A percentile compares a stretch with the other conserved stretches of the same genome.
Conservation (phyloP, 106 monocot genomes). For the Agapanthus africanus region DNA sequence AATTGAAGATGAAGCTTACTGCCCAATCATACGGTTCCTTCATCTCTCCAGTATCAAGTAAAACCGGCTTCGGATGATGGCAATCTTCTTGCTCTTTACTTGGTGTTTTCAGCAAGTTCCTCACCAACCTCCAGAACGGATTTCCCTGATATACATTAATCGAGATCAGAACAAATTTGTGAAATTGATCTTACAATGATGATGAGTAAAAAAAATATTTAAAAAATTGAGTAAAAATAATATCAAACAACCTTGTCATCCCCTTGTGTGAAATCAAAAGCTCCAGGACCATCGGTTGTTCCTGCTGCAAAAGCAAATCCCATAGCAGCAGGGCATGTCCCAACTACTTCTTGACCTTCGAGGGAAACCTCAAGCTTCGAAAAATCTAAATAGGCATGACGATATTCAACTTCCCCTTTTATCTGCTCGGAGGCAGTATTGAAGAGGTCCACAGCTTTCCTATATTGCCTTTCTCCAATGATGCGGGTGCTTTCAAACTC, state of each 20-base stretch:
- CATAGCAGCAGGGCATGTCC: constrained; percentile 94
- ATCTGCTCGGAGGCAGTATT: constrained; percentile 54
- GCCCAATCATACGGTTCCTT: constrained; percentile 87
- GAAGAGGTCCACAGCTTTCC: constrained; percentile 77
- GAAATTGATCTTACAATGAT: neutral
- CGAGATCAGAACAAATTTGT: too few species aligned
- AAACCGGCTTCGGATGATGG: constrained; percentile 83
- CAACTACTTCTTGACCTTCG: constrained; percentile 27
- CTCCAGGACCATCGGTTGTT: constrained; percentile 96
- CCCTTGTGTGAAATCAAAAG: constrained; percentile 90
- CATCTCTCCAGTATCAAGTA: constrained; percentile 98
- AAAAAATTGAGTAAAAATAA: too few species aligned
- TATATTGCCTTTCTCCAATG: constrained; percentile 78
- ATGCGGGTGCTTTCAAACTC: constrained; percentile 93
- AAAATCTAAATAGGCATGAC: constrained; percentile 65
- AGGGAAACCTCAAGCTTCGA: constrained; percentile 62
- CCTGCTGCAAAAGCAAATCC: constrained; percentile 97
- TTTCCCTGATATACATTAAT: constrained; percentile 55
- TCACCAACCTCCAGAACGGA: constrained; percentile 83
- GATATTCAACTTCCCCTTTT: constrained; percentile 76
- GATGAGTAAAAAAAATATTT: neutral
- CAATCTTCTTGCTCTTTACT: constrained; percentile 61
- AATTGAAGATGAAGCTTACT: constrained; percentile 33
- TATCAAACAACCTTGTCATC: constrained; percentile 70
- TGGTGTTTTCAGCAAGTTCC: constrained; percentile 68